Base-by-base conservation (phyloP, 768 basidiomycete species). In the Leccinum subgranulosum region DNA sequence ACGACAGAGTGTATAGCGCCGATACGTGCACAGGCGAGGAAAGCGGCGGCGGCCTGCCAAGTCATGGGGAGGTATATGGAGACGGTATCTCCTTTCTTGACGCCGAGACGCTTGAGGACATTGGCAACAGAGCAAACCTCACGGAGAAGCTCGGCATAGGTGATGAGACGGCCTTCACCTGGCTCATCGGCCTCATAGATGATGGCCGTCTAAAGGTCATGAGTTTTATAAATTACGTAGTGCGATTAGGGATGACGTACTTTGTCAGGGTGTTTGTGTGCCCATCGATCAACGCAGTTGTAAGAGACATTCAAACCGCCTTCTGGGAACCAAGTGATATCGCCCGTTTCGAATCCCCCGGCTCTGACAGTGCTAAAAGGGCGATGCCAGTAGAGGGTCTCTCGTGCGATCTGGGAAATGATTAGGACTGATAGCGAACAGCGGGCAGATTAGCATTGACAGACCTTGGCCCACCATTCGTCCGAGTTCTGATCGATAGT, bases 111-210 rank as follows among this genome's bases (percentile, higher is more conserved):
- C 69, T 88, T 92, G 73, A 99, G 88, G 4, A 97, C 92, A 65
- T 98, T 97, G 47, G 96, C 96, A 53, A 98, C 73, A 50, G 81
- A 76, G 75, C 82, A 95, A 29, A 97, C 95, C 71, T 98, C 93
- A 57, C 85, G 88, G 46, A 98, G 82, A 55, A 99, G 88, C 70
- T 97, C 84, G 17, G 82, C 80, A 72, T 90, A 99, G 23, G 86
- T 79, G 71, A 98, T 79, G 49, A 87, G 80, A 58, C 83, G 71
- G 50, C 92, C 90, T 49, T 92, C 81, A 55, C 81, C 85, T 1
- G 94, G 90, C 72, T 99, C 96, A 67, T 99, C 96, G 1, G 94
- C 95, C 73, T 99, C 96, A 77, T 95, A 99, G 73, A 98, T 94
- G 75, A 98, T 97, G 28, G 96, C 96, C 27, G 87, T 86, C 90